Evolutionary conservation across 768 basidiomycete genomes (phyloP).

Genomic region (Trametes maxima): DNA sequence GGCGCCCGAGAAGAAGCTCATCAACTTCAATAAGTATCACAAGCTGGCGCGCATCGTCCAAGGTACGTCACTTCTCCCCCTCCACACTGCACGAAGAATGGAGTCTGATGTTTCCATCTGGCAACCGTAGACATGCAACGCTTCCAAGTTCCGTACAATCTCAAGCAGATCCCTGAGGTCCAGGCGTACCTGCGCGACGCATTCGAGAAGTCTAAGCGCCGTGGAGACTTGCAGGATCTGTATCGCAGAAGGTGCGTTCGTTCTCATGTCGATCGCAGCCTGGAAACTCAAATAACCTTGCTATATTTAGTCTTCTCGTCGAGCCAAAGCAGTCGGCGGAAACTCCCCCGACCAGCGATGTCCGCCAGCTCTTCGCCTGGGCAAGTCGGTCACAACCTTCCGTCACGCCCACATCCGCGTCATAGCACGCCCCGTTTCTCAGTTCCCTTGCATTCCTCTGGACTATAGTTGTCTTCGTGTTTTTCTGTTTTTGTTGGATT

Average conservation of each 20-base stretch:
- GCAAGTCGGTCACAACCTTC: conserved; percentile 58
- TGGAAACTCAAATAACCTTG: not conserved
- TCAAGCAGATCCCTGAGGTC: conserved; percentile 88
- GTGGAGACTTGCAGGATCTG: conserved; percentile 83
- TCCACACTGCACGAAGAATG: not conserved
- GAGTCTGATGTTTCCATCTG: not conserved
- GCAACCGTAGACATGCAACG: conserved; percentile 76
- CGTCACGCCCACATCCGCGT: conserved; percentile 42
- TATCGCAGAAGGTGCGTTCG: conserved; percentile 76
- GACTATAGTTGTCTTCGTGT: not conserved
- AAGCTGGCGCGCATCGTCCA: conserved; percentile 86
- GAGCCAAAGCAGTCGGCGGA: conserved; percentile 84
- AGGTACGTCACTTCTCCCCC: conserved; percentile 58
- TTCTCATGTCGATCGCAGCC: not conserved
- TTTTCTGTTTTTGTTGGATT: not conserved
- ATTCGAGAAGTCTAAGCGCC: conserved; percentile 74
- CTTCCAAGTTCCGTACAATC: conserved; percentile 83
- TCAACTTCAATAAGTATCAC: conserved; percentile 97
- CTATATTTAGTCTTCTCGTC: conserved; percentile 53
- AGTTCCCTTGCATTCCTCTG: not conserved
- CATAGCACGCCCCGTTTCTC: conserved; percentile 12
- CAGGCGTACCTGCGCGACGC: conserved; percentile 76
- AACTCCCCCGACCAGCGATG: conserved; percentile 58
- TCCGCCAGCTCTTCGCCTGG: conserved; percentile 83
- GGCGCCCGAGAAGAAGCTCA: conserved; percentile 72